Percentiles rank a stretch among this genome's conserved stretches.
phyloP scores from a whole-genome alignment of 176 grass and related monocot genomes.

The Otatea glauca region DNA sequence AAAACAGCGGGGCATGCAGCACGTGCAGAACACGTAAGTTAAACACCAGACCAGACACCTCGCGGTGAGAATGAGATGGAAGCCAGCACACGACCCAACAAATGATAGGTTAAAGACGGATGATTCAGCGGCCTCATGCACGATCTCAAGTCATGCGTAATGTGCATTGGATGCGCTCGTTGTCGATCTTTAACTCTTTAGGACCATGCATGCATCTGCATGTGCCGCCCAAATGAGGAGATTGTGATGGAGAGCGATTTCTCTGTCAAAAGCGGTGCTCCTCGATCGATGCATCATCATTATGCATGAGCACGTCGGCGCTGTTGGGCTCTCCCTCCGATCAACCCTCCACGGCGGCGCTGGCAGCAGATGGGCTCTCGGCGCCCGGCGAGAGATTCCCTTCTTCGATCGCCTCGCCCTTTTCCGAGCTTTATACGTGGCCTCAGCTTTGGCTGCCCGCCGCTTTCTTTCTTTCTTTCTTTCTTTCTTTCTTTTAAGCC shows the following conservation, averaged over 20 bases:
- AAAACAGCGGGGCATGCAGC: neutral
- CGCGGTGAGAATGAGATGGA: neutral
- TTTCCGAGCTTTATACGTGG: constrained; percentile 28
- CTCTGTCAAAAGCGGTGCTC: constrained; percentile 24
- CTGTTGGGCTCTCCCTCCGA: neutral
- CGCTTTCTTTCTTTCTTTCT: constrained; percentile 4
- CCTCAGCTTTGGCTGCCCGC: constrained; percentile 9
- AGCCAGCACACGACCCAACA: neutral
- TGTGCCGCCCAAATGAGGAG: constrained; percentile 15
- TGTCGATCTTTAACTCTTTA: too few relatives aligned
- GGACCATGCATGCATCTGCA: neutral
- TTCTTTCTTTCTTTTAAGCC: constrained; percentile 1
- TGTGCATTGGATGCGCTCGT: too few relatives aligned
- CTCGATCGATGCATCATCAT: neutral
- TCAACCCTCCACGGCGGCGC: constrained; percentile 16
- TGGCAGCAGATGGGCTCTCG: neutral
- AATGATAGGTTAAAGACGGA: neutral
- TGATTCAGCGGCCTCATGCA: too few relatives aligned
- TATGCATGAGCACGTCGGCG: neutral
- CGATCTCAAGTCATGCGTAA: too few relatives aligned
- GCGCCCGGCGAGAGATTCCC: neutral
- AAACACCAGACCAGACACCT: neutral
- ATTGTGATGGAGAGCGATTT: neutral
- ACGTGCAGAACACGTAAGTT: neutral
- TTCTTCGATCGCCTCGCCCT: constrained; percentile 37